Base-by-base conservation (phyloP, 1,284 basidiomycete species). In the Inonotus hispidus region DNA sequence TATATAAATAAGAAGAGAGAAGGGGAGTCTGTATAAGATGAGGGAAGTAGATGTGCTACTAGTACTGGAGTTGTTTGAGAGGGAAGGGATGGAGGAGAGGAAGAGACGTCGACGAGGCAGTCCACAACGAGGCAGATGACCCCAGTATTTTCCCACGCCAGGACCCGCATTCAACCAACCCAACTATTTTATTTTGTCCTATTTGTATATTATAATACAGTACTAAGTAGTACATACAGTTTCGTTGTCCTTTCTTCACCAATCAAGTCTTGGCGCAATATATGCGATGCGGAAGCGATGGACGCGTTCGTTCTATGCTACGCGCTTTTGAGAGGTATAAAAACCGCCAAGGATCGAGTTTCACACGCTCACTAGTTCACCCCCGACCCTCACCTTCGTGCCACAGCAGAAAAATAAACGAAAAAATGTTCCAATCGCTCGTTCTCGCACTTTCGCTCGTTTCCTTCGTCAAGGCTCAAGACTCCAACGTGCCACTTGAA, bases 381-480 rank as follows among this genome's bases (percentile, higher is more conserved):
- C 43, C 53, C 64, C 14, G 21, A 35, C 32, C 52, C 23, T 35
- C 32, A 41, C 29, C 39, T 21, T 45, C 50, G 11, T n/a, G n/a
- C 35, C 53, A 21, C 61, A 29, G 16, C n/a, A 16, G 19, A n/a
- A 53, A 56, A 57, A 25, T 21, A 21, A 38, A 11, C 8, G 39
- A 5, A n/a, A 60, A 32, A 61, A 61, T 58, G 55, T 25, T 61
- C 59, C 46, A 56, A 23, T 21, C 59, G 25, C 53, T 77, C 66
- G 10, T 75, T 68, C 64, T 74, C 62, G 68, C 73, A 64, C 66
- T 78, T 50, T 66, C 73, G 59, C 66, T 84, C 66, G 66, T 74
- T 56, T n/a, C 60, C 2, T 70, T 79, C 67, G 74, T 73, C 59
- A 64, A 70, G 41, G 78, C 79, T 23, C 81, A 84, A 67, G 58